Base-by-base conservation (phyloP, 2,329 filamentous ascomycete genomes). In the Trichoderma atroviride region DNA sequence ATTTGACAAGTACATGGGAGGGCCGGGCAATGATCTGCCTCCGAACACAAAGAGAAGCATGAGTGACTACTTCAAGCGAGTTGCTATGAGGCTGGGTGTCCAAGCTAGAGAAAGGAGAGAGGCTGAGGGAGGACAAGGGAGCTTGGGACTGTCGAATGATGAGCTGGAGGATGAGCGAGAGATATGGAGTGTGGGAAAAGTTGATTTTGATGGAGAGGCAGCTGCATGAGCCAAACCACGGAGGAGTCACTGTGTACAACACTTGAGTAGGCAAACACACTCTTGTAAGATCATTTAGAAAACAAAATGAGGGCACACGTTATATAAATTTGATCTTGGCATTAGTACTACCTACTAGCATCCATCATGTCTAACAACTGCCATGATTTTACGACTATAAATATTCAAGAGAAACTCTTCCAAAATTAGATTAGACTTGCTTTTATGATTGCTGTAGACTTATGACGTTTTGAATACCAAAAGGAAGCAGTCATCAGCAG, bases 21-120 rank as follows among this genome's bases (percentile, higher is more conserved):
- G 89, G 0, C 85, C 90, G 1, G 88, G 87, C 6, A 87, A 87
- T 62, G 87, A 88, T 3, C 80, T 97, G 70, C 85, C 89, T 10
- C 81, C 92, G 0, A 91, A 88, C 52, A 89, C 89, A 22, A 96
- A 96, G 86, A 87, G 95, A 74, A 94, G 91, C 79, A 97, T 99
- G 91, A 87, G 90, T 70, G 96, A 99, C 79, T 99, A 99, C 82
- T 98, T 98, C 83, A 97, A 97, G 85, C 86, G 96, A 53, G 92
- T 99, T 72, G 93, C 93, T 1, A 80, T 95, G 76, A 88, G 94
- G 74, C 82, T 98, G 24, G 95, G 92, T n/a, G 87, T 84, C 22
- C 96, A 98, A 79, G 94, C 92, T 1, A 87, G 93, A 71, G 96
- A 99, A 82, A 87, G 96, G 74, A 92, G 89, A 76, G 94, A 97